Percentiles rank a stretch among this genome's conserved stretches.
phyloP scores from a whole-genome alignment of 177 flowering plant species.

The Tripterygium wilfordii region DNA sequence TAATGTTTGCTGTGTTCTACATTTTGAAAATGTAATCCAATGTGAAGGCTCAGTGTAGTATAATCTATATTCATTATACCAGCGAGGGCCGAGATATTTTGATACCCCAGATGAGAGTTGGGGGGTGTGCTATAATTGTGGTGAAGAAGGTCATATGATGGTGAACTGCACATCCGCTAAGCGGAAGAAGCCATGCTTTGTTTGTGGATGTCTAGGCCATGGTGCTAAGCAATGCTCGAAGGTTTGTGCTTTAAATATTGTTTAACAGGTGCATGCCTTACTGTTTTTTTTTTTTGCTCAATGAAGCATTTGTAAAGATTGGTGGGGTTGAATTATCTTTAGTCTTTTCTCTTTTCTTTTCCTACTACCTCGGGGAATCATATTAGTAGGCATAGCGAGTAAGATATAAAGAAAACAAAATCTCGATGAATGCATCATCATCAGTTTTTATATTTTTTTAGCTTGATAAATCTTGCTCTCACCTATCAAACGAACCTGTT shows the following conservation, averaged over 20 bases:
- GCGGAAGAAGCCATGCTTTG: conserved; percentile 73
- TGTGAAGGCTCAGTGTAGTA: conserved; percentile 8
- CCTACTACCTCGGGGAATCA: too few species aligned
- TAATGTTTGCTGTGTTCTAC: conserved; percentile 13
- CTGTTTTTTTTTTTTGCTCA: neutral
- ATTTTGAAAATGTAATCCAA: neutral
- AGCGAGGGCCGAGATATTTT: conserved; percentile 94
- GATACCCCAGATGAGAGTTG: conserved; percentile 69
- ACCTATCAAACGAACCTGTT: too few species aligned
- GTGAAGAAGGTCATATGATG: conserved; percentile 75
- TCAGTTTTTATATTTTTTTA: too few species aligned
- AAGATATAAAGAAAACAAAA: too few species aligned
- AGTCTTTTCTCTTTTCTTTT: neutral
- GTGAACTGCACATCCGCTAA: conserved; percentile 52
- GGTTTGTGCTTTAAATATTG: conserved; percentile 28
- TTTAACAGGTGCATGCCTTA: neutral
- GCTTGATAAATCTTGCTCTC: too few species aligned
- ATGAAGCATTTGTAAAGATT: neutral
- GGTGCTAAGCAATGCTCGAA: conserved; percentile 43
- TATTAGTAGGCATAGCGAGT: too few species aligned
- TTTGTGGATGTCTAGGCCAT: conserved; percentile 74
- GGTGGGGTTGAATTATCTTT: neutral
- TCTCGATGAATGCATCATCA: too few species aligned
- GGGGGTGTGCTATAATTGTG: conserved; percentile 80
- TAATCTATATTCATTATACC: conserved; percentile 17